Conservation (phyloP, 2,329 filamentous ascomycete species). For the Xylariaceae sp. region DNA sequence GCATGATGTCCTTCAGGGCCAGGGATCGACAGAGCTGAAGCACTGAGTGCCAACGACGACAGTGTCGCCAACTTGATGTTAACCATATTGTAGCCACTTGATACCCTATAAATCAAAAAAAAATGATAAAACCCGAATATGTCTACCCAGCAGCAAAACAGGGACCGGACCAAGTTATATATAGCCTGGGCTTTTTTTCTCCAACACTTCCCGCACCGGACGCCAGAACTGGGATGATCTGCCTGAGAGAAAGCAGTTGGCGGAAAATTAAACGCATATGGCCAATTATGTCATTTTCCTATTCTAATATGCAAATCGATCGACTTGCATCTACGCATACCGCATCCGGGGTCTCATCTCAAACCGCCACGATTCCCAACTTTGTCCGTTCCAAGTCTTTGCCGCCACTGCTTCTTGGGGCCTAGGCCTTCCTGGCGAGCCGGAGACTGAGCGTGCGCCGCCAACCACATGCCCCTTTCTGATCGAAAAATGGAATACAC, state of each 20-base stretch:
- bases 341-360: too few species aligned
- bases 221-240: too few species aligned
- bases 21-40: conserved; percentile 4
- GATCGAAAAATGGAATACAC: conserved; percentile 5
- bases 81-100: conserved; percentile 6
- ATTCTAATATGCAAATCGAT: too few species aligned
- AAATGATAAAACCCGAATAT: neutral
- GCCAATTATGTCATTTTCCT: too few species aligned
- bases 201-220: too few species aligned
- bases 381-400: too few species aligned
- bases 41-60: conserved; percentile 10
- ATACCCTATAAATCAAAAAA: neutral
- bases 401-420: too few species aligned
- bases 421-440: too few species aligned
- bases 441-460: conserved; percentile 2
- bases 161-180: conserved; percentile 7
- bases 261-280: too few species aligned
- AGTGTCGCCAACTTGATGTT: conserved; percentile 1
- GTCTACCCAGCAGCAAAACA: neutral
- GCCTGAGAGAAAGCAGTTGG: too few species aligned
- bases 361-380: too few species aligned
- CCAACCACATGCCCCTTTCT: neutral
- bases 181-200: neutral
- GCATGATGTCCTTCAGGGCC: neutral
- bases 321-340: too few species aligned